These are phyloP conservation scores for Stagonosporopsis rhizophila DNA, from an alignment of 2,329 filamentous ascomycete species.

Conservation along the genomic window DNA sequence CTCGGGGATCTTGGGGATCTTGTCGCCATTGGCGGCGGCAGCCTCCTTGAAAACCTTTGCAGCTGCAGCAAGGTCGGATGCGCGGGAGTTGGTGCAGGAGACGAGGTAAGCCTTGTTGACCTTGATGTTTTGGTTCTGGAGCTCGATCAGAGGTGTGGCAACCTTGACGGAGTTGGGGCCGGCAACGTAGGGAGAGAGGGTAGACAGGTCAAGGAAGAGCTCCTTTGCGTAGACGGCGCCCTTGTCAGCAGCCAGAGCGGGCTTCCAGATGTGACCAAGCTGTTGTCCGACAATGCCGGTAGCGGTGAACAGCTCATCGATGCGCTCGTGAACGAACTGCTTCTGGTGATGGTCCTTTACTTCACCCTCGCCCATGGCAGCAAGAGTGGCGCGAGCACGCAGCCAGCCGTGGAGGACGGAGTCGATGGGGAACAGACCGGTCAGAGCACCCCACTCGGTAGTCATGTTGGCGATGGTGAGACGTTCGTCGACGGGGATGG, in stretches of 20 bases:
- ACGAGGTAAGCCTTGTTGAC: conserved; percentile 87
- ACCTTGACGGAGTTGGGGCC: conserved; percentile 94
- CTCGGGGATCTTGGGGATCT: conserved; percentile 72
- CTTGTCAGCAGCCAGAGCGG: conserved; percentile 73
- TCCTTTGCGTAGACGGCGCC: conserved; percentile 84
- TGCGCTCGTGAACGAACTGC: conserved; percentile 73
- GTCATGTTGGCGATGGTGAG: conserved; percentile 83
- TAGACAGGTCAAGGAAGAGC: conserved; percentile 81
- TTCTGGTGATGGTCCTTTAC: conserved; percentile 58
- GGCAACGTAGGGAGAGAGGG: conserved; percentile 81
- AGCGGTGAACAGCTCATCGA: conserved; percentile 71
- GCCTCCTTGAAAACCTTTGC: conserved; percentile 86
- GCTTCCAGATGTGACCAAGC: conserved; percentile 53
- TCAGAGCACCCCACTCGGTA: conserved; percentile 79
- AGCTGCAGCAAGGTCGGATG: conserved; percentile 81
- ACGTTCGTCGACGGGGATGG: conserved; percentile 74
- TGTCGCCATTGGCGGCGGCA: conserved; percentile 64
- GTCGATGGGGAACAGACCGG: conserved; percentile 83
- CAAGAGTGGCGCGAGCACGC: conserved; percentile 74
- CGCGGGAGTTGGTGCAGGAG: conserved; percentile 86
- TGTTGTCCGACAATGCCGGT: conserved; percentile 48
- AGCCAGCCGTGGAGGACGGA: conserved; percentile 74
- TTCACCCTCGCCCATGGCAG: conserved; percentile 65
- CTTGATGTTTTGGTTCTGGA: conserved; percentile 76
- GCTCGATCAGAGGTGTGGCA: conserved; percentile 75